Conservation (phyloP, 805 yeast species). For the Hanseniaspora pseudoguilliermondii region DNA sequence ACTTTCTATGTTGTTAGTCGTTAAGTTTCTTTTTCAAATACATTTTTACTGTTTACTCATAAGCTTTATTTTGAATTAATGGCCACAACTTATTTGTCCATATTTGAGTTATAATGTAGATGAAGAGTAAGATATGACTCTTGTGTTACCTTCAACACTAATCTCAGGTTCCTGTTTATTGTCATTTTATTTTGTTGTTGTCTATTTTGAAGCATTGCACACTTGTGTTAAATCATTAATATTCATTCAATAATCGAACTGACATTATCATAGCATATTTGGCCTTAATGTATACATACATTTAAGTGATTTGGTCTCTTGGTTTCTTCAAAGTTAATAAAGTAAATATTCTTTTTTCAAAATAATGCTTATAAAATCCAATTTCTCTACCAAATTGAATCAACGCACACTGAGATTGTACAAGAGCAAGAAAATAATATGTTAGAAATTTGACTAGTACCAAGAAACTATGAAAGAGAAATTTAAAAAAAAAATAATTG, state of each 20-base stretch:
- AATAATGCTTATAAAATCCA: no score
- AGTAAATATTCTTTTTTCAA: no score
- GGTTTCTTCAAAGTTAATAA: not conserved
- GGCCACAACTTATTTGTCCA: not conserved
- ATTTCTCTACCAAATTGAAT: no score
- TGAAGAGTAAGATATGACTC: not conserved
- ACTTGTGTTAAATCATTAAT: not conserved
- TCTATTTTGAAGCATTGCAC: not conserved
- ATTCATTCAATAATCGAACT: not conserved
- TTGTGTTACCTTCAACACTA: not conserved
- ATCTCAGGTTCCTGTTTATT: not conserved
- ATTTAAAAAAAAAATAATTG: no score
- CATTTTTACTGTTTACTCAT: no score
- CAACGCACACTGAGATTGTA: no score
- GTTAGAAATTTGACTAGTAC: no score
- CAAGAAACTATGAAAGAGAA: no score
- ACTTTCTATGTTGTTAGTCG: no score
- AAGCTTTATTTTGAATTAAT: no score
- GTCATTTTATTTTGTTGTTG: not conserved
- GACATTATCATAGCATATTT: not conserved
- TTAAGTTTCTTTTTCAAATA: no score
- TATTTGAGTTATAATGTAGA: not conserved
- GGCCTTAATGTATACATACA: conserved; percentile 2
- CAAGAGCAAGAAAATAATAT: no score
- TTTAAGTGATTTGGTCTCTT: conserved; percentile 9